A percentile compares a stretch with the other conserved stretches of the same genome.
phyloP scores from a whole-genome alignment of 108 stramenopile species.

The Cyclotella kingstonii region DNA sequence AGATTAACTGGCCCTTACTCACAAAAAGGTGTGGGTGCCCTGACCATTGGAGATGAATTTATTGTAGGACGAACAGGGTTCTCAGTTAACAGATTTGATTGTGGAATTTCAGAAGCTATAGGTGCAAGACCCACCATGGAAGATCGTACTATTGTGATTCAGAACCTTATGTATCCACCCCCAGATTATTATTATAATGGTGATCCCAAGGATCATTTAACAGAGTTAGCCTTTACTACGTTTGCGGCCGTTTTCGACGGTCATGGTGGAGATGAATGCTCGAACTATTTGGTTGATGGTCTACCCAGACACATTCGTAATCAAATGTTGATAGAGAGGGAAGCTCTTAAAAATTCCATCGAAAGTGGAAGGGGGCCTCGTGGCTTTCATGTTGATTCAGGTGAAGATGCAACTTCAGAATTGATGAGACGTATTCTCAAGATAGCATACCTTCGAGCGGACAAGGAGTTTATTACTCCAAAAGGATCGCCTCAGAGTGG shows the following conservation, averaged over 20 bases:
- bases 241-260: constrained; percentile 98
- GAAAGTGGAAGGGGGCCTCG: constrained; percentile 64
- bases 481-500: constrained; percentile 89
- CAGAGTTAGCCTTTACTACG: constrained; percentile 83
- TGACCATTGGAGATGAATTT: constrained; percentile 88
- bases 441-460: constrained; percentile 84
- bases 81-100: constrained; percentile 95
- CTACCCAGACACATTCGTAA: constrained; percentile 79
- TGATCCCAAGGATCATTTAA: constrained; percentile 75
- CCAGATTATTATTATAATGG: constrained; percentile 80
- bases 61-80: constrained; percentile 98
- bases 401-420: constrained; percentile 87
- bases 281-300: constrained; percentile 85
- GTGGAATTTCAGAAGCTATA: constrained; percentile 92
- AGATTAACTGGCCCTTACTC: constrained; percentile 84
- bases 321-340: constrained; percentile 77
- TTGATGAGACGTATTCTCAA: constrained; percentile 87
- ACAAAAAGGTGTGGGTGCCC: constrained; percentile 77
- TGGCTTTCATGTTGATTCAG: constrained; percentile 64
- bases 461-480: constrained; percentile 90
- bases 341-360: constrained; percentile 68
- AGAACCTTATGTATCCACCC: constrained; percentile 80
- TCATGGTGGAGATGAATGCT: constrained; percentile 94
- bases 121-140: constrained; percentile 95
- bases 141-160: constrained; percentile 86